Base-by-base conservation (phyloP, 1,284 basidiomycete genomes). In the Cerrena zonata region DNA sequence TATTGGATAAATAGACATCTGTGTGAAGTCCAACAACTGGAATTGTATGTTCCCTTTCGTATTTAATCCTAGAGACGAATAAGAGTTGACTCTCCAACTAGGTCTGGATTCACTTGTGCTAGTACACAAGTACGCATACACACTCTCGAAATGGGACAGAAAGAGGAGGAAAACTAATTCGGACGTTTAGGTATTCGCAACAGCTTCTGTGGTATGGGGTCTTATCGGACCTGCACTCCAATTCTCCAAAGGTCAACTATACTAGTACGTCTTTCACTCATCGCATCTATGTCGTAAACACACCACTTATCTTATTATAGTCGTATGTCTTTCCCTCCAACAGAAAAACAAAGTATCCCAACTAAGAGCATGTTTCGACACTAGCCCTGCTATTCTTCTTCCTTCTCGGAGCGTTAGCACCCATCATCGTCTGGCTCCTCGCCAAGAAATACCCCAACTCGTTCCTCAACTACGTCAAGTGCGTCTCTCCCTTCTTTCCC, bases 401-500 rank as follows among this genome's bases (percentile, higher is more conserved):
- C 69, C 61, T 78, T 49, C 53, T 75, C 15, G 76, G 76, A n/a
- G 72, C 73, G 3, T 27, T 73, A 15, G 65, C 65, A 36, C 77
- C 77, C 0, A 41, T 75, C 30, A 55, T 63, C 18, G 62, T 68
- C 18, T 78, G 70, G 68, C 27, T 70, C 50, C 53, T 67, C 56
- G 59, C 64, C 39, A 60, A 58, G 45, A 56, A 68, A 58, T 69
- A 64, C 63, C 67, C 68, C 41, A 61, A 69, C 56, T 66, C 72
- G 48, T 68, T 65, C 60, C 65, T 69, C 23, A 73, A 73, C 58
- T 72, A 71, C 55, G 63, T 72, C 57, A 74, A 70, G 75, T 74
- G 49, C 45, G 69, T 61, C 7, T 34, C 30, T 34, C 30, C 7
- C 7, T 34, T 7, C 15, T 15, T 34, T 7, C 30, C 15, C 15